These are phyloP conservation scores for Lasiodiplodia gonubiensis DNA, from an alignment of 2,329 filamentous ascomycete species.

Conservation along the genomic window DNA sequence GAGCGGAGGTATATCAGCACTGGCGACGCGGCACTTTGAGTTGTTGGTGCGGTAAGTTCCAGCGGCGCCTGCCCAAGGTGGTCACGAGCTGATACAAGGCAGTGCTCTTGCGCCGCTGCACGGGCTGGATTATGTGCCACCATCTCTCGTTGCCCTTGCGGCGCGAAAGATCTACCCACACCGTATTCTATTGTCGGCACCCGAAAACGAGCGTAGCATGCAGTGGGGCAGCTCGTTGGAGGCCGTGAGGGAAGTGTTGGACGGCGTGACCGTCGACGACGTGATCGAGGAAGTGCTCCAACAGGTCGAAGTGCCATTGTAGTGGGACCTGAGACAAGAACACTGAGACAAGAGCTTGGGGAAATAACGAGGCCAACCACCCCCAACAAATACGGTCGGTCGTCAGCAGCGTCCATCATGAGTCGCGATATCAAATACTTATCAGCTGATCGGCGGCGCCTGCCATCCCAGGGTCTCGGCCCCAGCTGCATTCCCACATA, in stretches of 20 bases:
- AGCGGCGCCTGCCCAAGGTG: neutral
- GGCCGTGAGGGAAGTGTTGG: slow-evolving; percentile 71
- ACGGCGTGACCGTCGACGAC: slow-evolving; percentile 60
- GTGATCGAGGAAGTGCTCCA: slow-evolving; percentile 65
- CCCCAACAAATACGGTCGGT: slow-evolving; percentile 7
- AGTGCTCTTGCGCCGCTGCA: slow-evolving; percentile 81
- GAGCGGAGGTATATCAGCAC: slow-evolving; percentile 74
- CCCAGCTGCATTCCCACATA: neutral
- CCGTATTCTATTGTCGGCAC: slow-evolving; percentile 72
- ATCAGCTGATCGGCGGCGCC: slow-evolving; percentile 11
- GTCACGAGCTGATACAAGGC: slow-evolving; percentile 38
- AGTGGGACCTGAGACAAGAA: slow-evolving; percentile 16
- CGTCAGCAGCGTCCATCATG: neutral
- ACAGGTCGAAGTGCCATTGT: slow-evolving; percentile 62
- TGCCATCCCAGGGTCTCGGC: neutral
- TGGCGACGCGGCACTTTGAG: slow-evolving; percentile 78
- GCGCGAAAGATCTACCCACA: slow-evolving; percentile 88
- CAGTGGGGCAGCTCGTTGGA: slow-evolving; percentile 86
- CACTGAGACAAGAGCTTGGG: neutral
- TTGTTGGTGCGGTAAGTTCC: slow-evolving; percentile 63
- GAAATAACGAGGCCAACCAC: slow-evolving; percentile 4
- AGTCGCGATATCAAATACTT: slow-evolving; percentile 3
- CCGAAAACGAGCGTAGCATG: slow-evolving; percentile 81
- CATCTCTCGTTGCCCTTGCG: slow-evolving; percentile 81
- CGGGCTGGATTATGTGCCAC: slow-evolving; percentile 78